phyloP scores from a whole-genome alignment of 768 basidiomycete genomes.

The Lactifluus rugatus region DNA sequence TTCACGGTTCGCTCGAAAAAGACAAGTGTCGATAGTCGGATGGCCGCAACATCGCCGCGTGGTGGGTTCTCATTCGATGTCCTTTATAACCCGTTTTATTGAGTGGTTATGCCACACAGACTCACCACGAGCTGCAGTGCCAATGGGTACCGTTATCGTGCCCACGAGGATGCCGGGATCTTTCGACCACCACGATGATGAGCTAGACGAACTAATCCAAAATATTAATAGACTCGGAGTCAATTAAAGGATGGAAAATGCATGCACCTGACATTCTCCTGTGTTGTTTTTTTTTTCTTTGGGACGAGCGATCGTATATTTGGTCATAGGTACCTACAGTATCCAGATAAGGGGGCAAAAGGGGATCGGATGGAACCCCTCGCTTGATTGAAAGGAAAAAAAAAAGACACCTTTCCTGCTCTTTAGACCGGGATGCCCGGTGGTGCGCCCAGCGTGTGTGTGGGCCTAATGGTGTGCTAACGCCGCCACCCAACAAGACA shows the following conservation, averaged over 20 bases:
- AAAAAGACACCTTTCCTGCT: not conserved
- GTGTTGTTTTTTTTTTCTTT: not conserved
- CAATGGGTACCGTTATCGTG: not conserved
- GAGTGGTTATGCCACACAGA: not conserved
- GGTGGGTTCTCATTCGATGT: constrained; percentile 3
- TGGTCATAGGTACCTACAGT: not conserved
- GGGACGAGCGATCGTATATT: not conserved
- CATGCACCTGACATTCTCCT: not conserved
- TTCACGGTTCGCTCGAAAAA: constrained; percentile 30
- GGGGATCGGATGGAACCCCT: not conserved
- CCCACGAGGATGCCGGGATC: constrained; percentile 5
- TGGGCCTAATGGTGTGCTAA: too few relatives aligned
- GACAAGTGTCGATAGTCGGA: constrained; percentile 6
- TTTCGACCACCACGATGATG: not conserved
- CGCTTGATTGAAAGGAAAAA: not conserved
- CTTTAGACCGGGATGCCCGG: not conserved
- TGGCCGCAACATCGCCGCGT: constrained; percentile 14
- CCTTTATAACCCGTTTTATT: not conserved
- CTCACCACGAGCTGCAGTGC: not conserved
- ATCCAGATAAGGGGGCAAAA: not conserved
- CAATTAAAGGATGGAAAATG: not conserved
- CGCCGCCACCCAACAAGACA: too few relatives aligned
- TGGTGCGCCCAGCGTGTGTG: too few relatives aligned
- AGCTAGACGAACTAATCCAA: not conserved
- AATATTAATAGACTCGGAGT: not conserved